These are phyloP conservation scores for Phaeodactylum tricornutum DNA, from an alignment of 108 stramenopile species.

Conservation along the genomic window DNA sequence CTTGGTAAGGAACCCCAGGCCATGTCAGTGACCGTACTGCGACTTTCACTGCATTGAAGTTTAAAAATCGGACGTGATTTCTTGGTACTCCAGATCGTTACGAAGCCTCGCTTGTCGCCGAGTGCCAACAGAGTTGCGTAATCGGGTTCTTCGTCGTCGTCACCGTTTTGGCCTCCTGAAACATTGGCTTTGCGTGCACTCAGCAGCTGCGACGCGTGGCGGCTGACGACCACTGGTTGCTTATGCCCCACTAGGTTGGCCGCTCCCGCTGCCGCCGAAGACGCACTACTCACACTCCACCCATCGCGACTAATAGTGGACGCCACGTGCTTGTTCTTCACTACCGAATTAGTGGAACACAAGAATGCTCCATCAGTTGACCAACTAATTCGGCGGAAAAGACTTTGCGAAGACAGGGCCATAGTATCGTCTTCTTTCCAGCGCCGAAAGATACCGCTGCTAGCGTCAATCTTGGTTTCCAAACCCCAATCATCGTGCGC, in stretches of 20 bases:
- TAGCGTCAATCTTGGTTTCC: slow-evolving; percentile 62
- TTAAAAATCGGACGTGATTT: slow-evolving; percentile 69
- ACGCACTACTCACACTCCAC: slow-evolving; percentile 55
- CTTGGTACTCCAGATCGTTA: slow-evolving; percentile 77
- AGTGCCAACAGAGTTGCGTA: slow-evolving; percentile 74
- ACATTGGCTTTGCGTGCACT: slow-evolving; percentile 14
- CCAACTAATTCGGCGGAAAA: slow-evolving; percentile 82
- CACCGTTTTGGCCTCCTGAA: slow-evolving; percentile 5
- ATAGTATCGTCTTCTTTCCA: slow-evolving; percentile 49
- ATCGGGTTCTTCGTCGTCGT: slow-evolving; percentile 60
- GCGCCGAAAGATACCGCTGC: slow-evolving; percentile 56
- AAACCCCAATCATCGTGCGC: slow-evolving; percentile 85
- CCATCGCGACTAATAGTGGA: slow-evolving; percentile 80
- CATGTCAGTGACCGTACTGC: slow-evolving; percentile 76
- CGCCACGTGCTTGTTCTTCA: slow-evolving; percentile 78
- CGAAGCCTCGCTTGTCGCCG: slow-evolving; percentile 78
- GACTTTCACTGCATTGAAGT: slow-evolving; percentile 73
- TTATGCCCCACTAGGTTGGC: slow-evolving; percentile 88
- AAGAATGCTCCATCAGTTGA: slow-evolving; percentile 80
- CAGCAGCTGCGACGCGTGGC: slow-evolving; percentile 71
- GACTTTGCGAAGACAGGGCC: slow-evolving; percentile 46
- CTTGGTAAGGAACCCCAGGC: slow-evolving; percentile 48
- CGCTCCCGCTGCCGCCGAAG: slow-evolving; percentile 42
- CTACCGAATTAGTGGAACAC: slow-evolving; percentile 74
- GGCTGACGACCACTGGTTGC: slow-evolving; percentile 71